Evolutionary conservation across 2,329 filamentous ascomycete species (phyloP).

Genomic region (Fusarium nodosum): DNA sequence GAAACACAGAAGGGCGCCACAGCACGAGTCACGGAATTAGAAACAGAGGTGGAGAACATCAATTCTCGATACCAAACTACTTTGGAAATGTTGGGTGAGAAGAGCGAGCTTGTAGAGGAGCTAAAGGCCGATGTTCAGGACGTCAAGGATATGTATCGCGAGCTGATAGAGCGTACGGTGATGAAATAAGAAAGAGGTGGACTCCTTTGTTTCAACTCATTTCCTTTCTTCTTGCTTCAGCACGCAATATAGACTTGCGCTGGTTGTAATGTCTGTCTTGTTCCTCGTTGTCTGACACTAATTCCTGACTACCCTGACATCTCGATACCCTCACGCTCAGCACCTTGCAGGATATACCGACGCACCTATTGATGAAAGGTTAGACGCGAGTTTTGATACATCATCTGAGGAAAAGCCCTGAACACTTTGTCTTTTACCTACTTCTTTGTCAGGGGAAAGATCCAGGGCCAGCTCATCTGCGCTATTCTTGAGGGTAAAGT

Average conservation of each 20-base stretch:
- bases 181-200: conserved; percentile 67
- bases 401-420: conserved; percentile 1
- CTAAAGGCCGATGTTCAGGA: conserved; percentile 89
- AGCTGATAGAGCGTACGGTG: conserved; percentile 87
- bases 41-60: conserved; percentile 76
- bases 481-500: conserved; percentile 79
- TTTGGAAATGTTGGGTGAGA: conserved; percentile 94
- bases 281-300: conserved; percentile 33
- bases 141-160: conserved; percentile 95
- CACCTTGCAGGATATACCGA: conserved; percentile 80
- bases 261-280: conserved; percentile 19
- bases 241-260: conserved; percentile 16
- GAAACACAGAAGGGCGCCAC: conserved; percentile 76
- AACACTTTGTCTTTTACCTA: conserved; percentile 57
- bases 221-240: not conserved
- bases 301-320: conserved; percentile 54
- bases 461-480: conserved; percentile 82
- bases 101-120: conserved; percentile 95
- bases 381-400: conserved; percentile 37
- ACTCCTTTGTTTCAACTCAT: not conserved
- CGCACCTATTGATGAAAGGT: conserved; percentile 67
- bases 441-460: conserved; percentile 87
- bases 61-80: conserved; percentile 88
- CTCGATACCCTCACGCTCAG: conserved; percentile 87
- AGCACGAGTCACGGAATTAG: conserved; percentile 72